A percentile compares a stretch with the other conserved stretches of the same genome.
These are phyloP conservation scores for Claviceps capensis DNA, from an alignment of 2,329 filamentous ascomycete species.

Conservation along the genomic window DNA sequence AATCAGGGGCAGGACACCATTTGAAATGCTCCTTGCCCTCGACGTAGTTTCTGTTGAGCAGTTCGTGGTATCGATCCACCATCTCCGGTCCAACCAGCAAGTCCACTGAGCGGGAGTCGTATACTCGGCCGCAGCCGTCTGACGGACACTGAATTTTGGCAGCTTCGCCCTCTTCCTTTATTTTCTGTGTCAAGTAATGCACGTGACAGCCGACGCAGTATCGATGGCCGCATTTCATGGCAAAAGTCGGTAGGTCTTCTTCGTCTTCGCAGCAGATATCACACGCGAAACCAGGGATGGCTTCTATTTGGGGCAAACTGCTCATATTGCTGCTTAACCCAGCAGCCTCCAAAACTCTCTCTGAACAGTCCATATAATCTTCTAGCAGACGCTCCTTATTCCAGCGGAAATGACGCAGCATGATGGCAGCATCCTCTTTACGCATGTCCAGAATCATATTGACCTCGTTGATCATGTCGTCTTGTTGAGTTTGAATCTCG, in stretches of 20 bases:
- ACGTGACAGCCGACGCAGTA: constrained; percentile 89
- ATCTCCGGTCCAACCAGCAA: constrained; percentile 52
- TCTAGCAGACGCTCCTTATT: constrained; percentile 94
- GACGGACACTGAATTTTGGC: constrained; percentile 88
- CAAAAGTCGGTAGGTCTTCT: constrained; percentile 64
- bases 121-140: constrained; percentile 74
- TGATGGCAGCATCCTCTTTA: constrained; percentile 79
- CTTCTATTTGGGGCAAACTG: constrained; percentile 52
- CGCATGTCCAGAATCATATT: constrained; percentile 82
- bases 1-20: constrained; percentile 98
- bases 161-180: constrained; percentile 87
- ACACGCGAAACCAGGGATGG: constrained; percentile 66
- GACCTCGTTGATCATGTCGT: constrained; percentile 76
- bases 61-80: constrained; percentile 57
- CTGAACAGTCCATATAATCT: constrained; percentile 83
- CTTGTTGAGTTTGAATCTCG: constrained; percentile 77
- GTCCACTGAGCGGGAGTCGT: constrained; percentile 79
- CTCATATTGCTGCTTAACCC: constrained; percentile 58
- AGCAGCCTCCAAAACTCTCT: constrained; percentile 68
- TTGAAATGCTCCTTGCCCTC: constrained; percentile 92
- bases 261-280: constrained; percentile 95
- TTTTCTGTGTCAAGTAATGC: constrained; percentile 86
- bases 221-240: constrained; percentile 87
- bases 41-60: constrained; percentile 88
- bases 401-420: constrained; percentile 83